Evolutionary conservation across 495 filamentous ascomycete species (phyloP).

Genomic region (Alectoria sarmentosa): DNA sequence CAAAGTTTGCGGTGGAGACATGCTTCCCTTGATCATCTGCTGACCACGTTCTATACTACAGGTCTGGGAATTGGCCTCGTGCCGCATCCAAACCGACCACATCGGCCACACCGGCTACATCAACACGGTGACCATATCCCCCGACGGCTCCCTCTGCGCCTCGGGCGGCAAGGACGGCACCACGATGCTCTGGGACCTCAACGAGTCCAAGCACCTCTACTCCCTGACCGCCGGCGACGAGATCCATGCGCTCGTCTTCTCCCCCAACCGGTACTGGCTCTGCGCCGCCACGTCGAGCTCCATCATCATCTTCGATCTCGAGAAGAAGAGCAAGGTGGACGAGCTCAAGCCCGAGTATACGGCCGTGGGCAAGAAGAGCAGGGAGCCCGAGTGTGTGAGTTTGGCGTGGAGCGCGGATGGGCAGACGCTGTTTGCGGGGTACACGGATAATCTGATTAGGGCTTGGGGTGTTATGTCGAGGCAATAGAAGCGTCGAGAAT

Average conservation of each 20-base stretch:
- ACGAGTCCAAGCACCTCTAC: slow-evolving; percentile 99
- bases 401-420: slow-evolving; percentile 97
- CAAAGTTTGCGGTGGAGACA: too few species aligned
- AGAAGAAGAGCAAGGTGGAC: slow-evolving; percentile 99
- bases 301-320: slow-evolving; percentile 99
- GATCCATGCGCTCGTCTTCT: slow-evolving; percentile 99
- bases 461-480: slow-evolving; percentile 90
- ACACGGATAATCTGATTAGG: slow-evolving; percentile 99
- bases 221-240: slow-evolving; percentile 98
- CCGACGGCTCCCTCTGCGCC: slow-evolving; percentile 97
- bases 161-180: slow-evolving; percentile 99
- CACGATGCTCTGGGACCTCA: slow-evolving; percentile 99
- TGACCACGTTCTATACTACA: slow-evolving; percentile 31
- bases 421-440: slow-evolving; percentile 98
- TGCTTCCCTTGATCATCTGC: too few species aligned
- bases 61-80: slow-evolving; percentile 99
- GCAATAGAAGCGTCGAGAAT: background rate
- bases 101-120: slow-evolving; percentile 99
- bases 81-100: slow-evolving; percentile 99
- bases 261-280: slow-evolving; percentile 99
- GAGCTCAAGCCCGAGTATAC: slow-evolving; percentile 99
- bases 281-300: slow-evolving; percentile 92
- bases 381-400: slow-evolving; percentile 95
- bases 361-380: slow-evolving; percentile 95
- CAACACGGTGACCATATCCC: slow-evolving; percentile 99